phyloP scores from a whole-genome alignment of 345 rosid species.

The Citrus reticulata region DNA sequence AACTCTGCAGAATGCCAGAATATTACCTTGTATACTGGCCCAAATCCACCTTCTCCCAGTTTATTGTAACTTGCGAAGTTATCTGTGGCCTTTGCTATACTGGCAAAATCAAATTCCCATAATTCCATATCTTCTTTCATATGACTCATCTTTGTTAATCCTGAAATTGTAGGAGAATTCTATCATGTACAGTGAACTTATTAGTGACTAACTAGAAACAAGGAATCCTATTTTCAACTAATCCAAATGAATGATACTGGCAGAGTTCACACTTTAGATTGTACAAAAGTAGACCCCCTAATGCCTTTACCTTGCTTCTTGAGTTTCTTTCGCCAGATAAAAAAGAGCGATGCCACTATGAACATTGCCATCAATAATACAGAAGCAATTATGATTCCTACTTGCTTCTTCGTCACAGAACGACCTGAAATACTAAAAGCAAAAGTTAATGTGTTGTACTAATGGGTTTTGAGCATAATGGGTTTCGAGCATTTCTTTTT shows the following conservation, averaged over 20 bases:
- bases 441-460: not conserved
- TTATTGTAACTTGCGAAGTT: conserved; percentile 33
- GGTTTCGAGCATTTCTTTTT: not conserved
- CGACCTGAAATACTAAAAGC: not conserved
- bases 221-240: not conserved
- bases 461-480: not conserved
- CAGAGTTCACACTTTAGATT: not conserved
- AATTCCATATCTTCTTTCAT: conserved; percentile 32
- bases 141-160: conserved; percentile 8
- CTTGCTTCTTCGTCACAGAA: not conserved
- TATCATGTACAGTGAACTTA: not conserved
- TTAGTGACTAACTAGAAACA: not conserved
- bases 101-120: conserved; percentile 29
- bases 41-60: conserved; percentile 49
- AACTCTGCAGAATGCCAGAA: not conserved
- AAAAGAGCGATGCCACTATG: not conserved
- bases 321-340: not conserved
- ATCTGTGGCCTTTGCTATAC: conserved; percentile 23
- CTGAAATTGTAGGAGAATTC: conserved; percentile 20
- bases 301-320: conserved; percentile 4
- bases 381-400: conserved; percentile 1
- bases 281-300: not conserved
- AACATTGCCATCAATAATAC: not conserved
- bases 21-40: conserved; percentile 38
- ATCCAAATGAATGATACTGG: not conserved